Percentiles rank a stretch among this genome's conserved stretches.
These are phyloP conservation scores for Xerocomellus dryophilus DNA, from an alignment of 768 basidiomycete genomes.

Conservation along the genomic window DNA sequence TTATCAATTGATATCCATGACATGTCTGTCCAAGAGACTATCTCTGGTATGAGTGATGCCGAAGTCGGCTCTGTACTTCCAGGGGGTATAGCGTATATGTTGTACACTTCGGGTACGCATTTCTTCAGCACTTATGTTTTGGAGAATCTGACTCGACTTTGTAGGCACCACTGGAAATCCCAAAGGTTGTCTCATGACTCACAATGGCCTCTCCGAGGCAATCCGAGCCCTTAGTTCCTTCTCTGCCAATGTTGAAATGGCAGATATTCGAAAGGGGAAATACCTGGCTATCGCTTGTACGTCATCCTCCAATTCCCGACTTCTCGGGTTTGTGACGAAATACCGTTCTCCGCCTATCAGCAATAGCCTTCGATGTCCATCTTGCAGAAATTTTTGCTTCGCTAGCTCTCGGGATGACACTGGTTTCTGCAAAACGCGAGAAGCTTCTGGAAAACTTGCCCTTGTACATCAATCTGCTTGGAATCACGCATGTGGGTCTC, in stretches of 20 bases:
- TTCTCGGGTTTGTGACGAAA: not conserved
- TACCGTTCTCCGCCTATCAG: slow-evolving; percentile 23
- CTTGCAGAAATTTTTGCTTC: slow-evolving; percentile 43
- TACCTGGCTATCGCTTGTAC: slow-evolving; percentile 46
- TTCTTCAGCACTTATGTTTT: not conserved
- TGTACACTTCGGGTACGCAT: slow-evolving; percentile 48
- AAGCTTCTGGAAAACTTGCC: slow-evolving; percentile 42
- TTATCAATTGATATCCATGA: slow-evolving; percentile 21
- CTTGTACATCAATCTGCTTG: slow-evolving; percentile 38
- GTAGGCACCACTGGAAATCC: slow-evolving; percentile 49
- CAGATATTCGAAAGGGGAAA: slow-evolving; percentile 27
- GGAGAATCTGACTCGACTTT: slow-evolving; percentile 11
- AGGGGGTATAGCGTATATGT: slow-evolving; percentile 40
- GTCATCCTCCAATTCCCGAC: slow-evolving; percentile 7
- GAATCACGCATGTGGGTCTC: slow-evolving; percentile 48
- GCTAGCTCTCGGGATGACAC: slow-evolving; percentile 43
- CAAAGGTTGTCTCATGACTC: slow-evolving; percentile 47
- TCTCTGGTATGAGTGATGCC: slow-evolving; percentile 27
- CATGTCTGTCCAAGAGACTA: slow-evolving; percentile 23
- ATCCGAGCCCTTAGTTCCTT: slow-evolving; percentile 29
- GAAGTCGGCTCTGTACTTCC: slow-evolving; percentile 31
- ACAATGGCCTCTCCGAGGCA: slow-evolving; percentile 34
- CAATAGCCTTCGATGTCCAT: slow-evolving; percentile 54
- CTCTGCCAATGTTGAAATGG: slow-evolving; percentile 20
- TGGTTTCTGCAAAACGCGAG: slow-evolving; percentile 41